Conservation (phyloP, 2,329 filamentous ascomycete genomes). For the Chaetomium strumarium region DNA sequence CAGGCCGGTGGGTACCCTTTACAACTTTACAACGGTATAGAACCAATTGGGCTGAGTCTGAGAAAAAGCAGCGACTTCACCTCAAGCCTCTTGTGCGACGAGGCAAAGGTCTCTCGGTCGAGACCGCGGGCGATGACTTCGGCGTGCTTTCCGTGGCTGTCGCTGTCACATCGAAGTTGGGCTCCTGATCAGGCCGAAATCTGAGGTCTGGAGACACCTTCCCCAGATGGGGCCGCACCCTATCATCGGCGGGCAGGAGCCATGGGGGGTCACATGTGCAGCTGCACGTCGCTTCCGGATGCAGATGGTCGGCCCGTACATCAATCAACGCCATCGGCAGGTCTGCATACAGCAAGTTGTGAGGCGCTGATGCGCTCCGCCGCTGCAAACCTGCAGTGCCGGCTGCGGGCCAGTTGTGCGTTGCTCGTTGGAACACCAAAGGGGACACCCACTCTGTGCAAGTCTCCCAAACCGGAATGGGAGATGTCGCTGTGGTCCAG, state of each 20-base stretch:
- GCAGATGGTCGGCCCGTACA: constrained; percentile 24
- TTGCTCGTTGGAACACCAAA: constrained; percentile 8
- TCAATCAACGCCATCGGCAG: constrained; percentile 14
- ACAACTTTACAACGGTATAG: constrained; percentile 5
- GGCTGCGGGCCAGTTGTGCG: constrained; percentile 1
- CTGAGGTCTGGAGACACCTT: constrained; percentile 8
- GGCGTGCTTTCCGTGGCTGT: background rate
- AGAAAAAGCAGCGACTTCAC: constrained; percentile 17
- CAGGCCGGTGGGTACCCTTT: constrained; percentile 19
- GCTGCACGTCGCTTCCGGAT: constrained; percentile 23
- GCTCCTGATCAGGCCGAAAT: constrained; percentile 13
- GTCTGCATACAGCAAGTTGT: constrained; percentile 21
- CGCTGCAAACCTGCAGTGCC: constrained; percentile 9
- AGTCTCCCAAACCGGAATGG: background rate
- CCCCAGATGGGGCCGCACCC: constrained; percentile 21
- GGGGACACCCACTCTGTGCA: constrained; percentile 5
- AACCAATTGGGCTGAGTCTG: constrained; percentile 24
- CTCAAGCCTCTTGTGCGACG: constrained; percentile 11
- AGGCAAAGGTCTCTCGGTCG: background rate
- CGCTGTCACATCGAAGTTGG: constrained; percentile 5
- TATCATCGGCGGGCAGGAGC: constrained; percentile 22
- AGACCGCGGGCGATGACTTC: background rate
- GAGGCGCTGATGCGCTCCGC: constrained; percentile 18
- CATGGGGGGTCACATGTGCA: constrained; percentile 26
- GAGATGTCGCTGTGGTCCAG: no score